Conservation (phyloP, 768 basidiomycete species). For the Boletus tomentosulus region DNA sequence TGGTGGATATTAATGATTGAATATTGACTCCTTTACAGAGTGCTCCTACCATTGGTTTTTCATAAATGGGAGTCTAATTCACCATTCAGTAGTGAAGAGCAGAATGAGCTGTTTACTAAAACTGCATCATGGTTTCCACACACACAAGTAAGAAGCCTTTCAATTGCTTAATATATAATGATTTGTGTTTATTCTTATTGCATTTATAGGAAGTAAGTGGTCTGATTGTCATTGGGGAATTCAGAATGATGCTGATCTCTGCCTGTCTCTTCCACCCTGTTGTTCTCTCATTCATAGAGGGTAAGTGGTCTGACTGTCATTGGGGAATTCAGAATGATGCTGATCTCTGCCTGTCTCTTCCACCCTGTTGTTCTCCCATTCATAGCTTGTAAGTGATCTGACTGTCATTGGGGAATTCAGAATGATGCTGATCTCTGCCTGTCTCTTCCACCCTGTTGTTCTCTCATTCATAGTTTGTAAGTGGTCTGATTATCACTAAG, state of each 20-base stretch:
- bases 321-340: background rate
- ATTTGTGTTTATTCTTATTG: background rate
- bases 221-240: background rate
- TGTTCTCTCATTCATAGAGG: background rate
- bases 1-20: no score
- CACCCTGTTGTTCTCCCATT: background rate
- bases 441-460: background rate
- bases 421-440: background rate
- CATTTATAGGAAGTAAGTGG: background rate
- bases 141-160: background rate
- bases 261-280: background rate
- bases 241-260: background rate
- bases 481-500: background rate
- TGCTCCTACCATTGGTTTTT: background rate
- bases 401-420: background rate
- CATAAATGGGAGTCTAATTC: background rate
- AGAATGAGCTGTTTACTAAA: background rate
- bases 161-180: background rate
- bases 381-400: background rate
- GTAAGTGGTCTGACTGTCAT: background rate
- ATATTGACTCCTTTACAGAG: background rate
- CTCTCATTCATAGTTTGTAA: background rate
- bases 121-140: background rate
- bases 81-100: background rate
- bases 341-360: background rate